These are phyloP conservation scores for Elongisporangium prolatum DNA, from an alignment of 352 stramenopile genomes.

Conservation along the genomic window DNA sequence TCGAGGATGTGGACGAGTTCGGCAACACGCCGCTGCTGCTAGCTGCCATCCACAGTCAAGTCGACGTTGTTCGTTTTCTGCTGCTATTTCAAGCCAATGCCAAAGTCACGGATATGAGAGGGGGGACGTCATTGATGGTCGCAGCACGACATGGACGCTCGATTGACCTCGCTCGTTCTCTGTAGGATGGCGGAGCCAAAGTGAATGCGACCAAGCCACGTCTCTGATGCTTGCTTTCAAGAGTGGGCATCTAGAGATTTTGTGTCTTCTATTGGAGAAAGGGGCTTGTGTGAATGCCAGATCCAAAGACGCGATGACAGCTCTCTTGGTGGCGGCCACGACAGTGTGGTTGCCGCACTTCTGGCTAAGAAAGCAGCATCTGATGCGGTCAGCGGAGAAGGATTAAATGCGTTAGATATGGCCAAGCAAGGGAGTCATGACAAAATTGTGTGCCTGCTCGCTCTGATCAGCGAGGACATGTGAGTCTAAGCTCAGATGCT, in stretches of 20 bases:
- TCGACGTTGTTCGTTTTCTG: not conserved
- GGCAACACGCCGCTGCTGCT: not conserved
- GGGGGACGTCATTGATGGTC: not conserved
- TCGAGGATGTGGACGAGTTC: not conserved
- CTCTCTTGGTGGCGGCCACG: not conserved
- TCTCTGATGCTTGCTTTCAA: not conserved
- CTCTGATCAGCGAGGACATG: not conserved
- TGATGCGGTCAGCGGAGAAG: not conserved
- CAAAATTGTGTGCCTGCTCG: not conserved
- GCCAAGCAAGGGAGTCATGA: not conserved
- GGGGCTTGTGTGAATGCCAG: not conserved
- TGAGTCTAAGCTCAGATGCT: not conserved
- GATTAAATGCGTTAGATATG: not conserved
- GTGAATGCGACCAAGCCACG: not conserved
- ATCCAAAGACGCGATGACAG: not conserved
- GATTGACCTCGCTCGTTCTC: not conserved
- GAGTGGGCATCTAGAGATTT: not conserved
- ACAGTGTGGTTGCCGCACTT: not conserved
- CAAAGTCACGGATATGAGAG: not conserved
- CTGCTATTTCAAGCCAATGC: not conserved
- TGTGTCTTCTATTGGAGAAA: not conserved
- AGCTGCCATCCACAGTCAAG: not conserved
- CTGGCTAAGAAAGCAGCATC: not conserved
- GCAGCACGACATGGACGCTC: not conserved
- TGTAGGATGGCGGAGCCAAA: not conserved